Conservation (phyloP, 2,329 filamentous ascomycete species). For the Fusarium ambrosium region DNA sequence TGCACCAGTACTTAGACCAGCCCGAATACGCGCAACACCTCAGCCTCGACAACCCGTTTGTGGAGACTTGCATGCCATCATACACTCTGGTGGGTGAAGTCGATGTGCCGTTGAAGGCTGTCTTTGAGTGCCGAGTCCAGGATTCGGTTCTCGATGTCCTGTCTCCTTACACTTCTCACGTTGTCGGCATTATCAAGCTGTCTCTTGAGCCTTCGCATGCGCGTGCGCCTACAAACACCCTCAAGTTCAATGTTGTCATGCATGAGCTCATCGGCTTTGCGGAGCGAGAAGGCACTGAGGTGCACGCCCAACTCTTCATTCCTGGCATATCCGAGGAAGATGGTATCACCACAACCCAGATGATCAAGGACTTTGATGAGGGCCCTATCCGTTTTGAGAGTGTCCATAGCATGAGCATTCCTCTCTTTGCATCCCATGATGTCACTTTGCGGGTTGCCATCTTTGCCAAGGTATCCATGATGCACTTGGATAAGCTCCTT, state of each 20-base stretch:
- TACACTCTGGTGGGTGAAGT: conserved; percentile 94
- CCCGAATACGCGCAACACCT: conserved; percentile 96
- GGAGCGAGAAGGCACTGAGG: conserved; percentile 93
- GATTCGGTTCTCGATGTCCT: conserved; percentile 93
- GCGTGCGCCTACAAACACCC: conserved; percentile 88
- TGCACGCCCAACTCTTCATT: conserved; percentile 97
- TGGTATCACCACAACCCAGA: conserved; percentile 93
- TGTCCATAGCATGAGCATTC: conserved; percentile 97
- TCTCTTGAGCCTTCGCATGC: conserved; percentile 95
- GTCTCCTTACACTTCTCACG: conserved; percentile 91
- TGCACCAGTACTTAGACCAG: conserved; percentile 96
- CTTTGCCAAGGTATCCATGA: conserved; percentile 89
- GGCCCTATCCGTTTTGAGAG: conserved; percentile 94
- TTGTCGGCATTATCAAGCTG: conserved; percentile 89
- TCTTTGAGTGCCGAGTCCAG: conserved; percentile 94
- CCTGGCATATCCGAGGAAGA: conserved; percentile 90
- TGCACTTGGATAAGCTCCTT: conserved; percentile 96
- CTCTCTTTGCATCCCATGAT: conserved; percentile 77
- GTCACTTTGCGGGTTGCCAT: conserved; percentile 88
- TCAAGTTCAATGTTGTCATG: conserved; percentile 99
- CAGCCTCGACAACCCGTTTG: conserved; percentile 92
- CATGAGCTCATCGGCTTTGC: conserved; percentile 95
- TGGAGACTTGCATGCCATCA: conserved; percentile 89
- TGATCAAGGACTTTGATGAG: conserved; percentile 95
- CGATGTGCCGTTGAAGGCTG: conserved; percentile 90